Evolutionary conservation across 352 stramenopile genomes (phyloP), one percentile per base, ranked within the genome.

Genomic region (Albugo candida): DNA sequence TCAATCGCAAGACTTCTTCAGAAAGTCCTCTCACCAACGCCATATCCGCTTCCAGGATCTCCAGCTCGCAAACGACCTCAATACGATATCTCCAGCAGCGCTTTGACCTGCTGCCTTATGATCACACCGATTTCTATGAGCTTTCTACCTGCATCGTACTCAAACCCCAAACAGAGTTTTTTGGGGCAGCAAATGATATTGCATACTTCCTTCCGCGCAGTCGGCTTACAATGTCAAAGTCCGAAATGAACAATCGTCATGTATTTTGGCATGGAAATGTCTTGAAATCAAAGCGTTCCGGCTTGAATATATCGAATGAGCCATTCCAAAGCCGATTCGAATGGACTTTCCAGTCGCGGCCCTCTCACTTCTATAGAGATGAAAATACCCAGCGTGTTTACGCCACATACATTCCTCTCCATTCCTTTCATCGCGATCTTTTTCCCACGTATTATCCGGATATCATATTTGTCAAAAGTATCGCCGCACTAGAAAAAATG

Each of bases 91-190:
- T 83, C 1, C 67, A 80, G 55, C 57, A 69, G n/a, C 59, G 71
- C 36, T 81, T 83, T 36, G 71, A 83, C 50, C 66, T 73, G 37
- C 60, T 73, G 37, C 60, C 70, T 34, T 54, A 44, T 42, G 40
- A 48, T 52, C 41, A 36, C 51, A 64, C 56, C 12, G 60, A 65
- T 14, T 47, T 74, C 6, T 66, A 64, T 0, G 77, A 67, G 71
- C 72, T 64, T n/a, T 83, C 69, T 47, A 59, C 81, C 14, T 63
- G 69, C 0, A 56, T 83, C 20, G 65, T 80, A 0, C 57, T 65
- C 5, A 71, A 62, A 1, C 48, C 53, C 21, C 51, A 50, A 43
- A 13, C 16, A 36, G 56, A 59, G 17, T 54, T 53, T 31, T 51
- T 59, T 8, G 56, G 51, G 12, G 36, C 52, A 45, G 63, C 70